A percentile compares a stretch with the other conserved stretches of the same genome.
Evolutionary conservation across 352 stramenopile species (phyloP).

Genomic region (Sclerospora graminicola): DNA sequence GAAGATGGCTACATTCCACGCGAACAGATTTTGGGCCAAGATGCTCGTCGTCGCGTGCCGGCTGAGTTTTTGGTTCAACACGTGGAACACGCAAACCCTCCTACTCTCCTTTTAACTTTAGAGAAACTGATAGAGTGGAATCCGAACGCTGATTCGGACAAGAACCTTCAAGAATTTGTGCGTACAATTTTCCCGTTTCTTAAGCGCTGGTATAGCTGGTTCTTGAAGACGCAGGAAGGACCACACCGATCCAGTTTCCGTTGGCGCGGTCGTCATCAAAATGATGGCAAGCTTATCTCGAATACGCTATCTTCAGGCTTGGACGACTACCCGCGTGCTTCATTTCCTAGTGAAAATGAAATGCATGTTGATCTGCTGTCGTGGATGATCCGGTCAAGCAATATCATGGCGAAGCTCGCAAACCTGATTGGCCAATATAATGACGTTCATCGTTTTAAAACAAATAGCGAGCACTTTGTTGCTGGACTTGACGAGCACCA

Average conservation of each 20-base stretch:
- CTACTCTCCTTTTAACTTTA: slow-evolving; percentile 79
- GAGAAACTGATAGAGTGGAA: slow-evolving; percentile 59
- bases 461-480: slow-evolving; percentile 29
- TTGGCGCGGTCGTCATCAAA: slow-evolving; percentile 64
- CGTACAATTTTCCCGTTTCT: slow-evolving; percentile 57
- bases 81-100: slow-evolving; percentile 87
- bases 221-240: slow-evolving; percentile 48
- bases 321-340: slow-evolving; percentile 88
- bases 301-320: slow-evolving; percentile 89
- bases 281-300: slow-evolving; percentile 75
- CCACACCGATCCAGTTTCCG: slow-evolving; percentile 40
- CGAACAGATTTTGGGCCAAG: slow-evolving; percentile 83
- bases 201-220: slow-evolving; percentile 70
- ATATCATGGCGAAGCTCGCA: slow-evolving; percentile 41
- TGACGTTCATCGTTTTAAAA: slow-evolving; percentile 19
- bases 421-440: slow-evolving; percentile 20
- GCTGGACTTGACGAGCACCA: slow-evolving; percentile 46
- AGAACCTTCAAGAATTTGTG: slow-evolving; percentile 29
- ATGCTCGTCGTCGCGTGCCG: slow-evolving; percentile 68
- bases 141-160: slow-evolving; percentile 7
- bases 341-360: slow-evolving; percentile 57
- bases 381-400: slow-evolving; percentile 81
- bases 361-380: slow-evolving; percentile 86
- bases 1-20: slow-evolving; percentile 86
- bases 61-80: slow-evolving; percentile 87